Evolutionary conservation across 1,139 yeast species (phyloP).

Genomic region (Suhomyces coccinellae): DNA sequence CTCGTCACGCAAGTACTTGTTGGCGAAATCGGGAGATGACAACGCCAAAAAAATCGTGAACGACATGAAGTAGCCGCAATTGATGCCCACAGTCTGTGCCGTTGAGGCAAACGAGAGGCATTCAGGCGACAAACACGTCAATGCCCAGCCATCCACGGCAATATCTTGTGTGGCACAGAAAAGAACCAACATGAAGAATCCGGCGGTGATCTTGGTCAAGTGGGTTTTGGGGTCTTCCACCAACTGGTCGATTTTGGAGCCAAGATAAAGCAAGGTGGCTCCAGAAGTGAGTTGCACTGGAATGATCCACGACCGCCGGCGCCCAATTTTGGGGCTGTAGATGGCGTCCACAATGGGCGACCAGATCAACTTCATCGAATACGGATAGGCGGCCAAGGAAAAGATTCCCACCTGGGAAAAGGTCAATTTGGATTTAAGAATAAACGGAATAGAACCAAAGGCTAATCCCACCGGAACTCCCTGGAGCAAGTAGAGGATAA

Average conservation of each 20-base stretch:
- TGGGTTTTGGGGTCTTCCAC: constrained; percentile 58
- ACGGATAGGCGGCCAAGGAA: constrained; percentile 91
- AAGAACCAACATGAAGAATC: constrained; percentile 76
- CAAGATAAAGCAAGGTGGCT: constrained; percentile 61
- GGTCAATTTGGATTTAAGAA: constrained; percentile 77
- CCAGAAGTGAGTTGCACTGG: constrained; percentile 87
- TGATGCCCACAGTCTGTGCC: constrained; percentile 94
- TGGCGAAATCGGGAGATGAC: constrained; percentile 90
- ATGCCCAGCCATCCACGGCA: constrained; percentile 99
- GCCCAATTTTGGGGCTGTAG: constrained; percentile 65
- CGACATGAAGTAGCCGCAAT: constrained; percentile 87
- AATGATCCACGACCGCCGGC: constrained; percentile 91
- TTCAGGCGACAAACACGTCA: constrained; percentile 76
- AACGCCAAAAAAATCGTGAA: constrained; percentile 90
- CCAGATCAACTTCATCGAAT: constrained; percentile 89
- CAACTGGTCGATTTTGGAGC: constrained; percentile 56
- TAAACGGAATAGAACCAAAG: constrained; percentile 92
- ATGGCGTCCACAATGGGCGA: constrained; percentile 93
- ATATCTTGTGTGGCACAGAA: constrained; percentile 97
- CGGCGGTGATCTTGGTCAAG: constrained; percentile 53
- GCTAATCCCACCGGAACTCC: constrained; percentile 97
- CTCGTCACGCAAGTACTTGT: constrained; percentile 65
- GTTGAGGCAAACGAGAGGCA: constrained; percentile 94
- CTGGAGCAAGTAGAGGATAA: constrained; percentile 75
- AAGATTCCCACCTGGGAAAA: constrained; percentile 91